Evolutionary conservation across 495 filamentous ascomycete genomes (phyloP), one percentile per base, ranked within the genome.

Genomic region (Pyrenula aspistea): DNA sequence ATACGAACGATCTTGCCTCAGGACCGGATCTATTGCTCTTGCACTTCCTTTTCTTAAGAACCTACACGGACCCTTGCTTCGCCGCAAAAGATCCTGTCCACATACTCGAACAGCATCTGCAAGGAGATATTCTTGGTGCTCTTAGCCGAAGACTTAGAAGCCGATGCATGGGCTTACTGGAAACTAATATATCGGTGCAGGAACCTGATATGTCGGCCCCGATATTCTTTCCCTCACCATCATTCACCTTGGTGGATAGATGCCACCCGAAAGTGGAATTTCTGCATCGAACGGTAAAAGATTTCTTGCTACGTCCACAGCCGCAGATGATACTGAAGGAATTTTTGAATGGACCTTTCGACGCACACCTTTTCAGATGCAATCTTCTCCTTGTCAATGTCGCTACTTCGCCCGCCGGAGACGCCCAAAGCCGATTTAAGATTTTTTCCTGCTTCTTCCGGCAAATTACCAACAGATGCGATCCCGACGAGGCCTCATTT

Each of bases 131-230:
- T 8, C 19, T 24, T 20, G 56, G 55, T 15, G 42, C 52, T 10
- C 52, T 58, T 23, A 21, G 51, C 15, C 56, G 56, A 10, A 49
- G 56, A 24, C 21, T 58, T 8, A 58, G 36, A 19, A 58, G 56
- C 49, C 56, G 56, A 25, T 58, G 56, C 25, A 58, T 53, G 53
- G 56, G 56, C 11, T 47, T 58, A n/a, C 56, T 58, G 2, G 56
- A 58, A 48, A 19, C 22, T 20, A 11, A 11, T 48, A 19, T 48
- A 11, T 11, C 11, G 19, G 42, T 48, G 11, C 11, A 48, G 42
- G 42, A 19, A 48, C 42, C 42, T 48, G 50, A 20, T 10, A 24
- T 24, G 22, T 4, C 8, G 22, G 31, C 31, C 31, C 15, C 8
- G 31, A 42, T 4, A 42, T 42, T 42, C 15, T 15, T 4, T 42